These are phyloP conservation scores for Hericium coralloides DNA, from an alignment of 768 basidiomycete genomes.

Conservation along the genomic window DNA sequence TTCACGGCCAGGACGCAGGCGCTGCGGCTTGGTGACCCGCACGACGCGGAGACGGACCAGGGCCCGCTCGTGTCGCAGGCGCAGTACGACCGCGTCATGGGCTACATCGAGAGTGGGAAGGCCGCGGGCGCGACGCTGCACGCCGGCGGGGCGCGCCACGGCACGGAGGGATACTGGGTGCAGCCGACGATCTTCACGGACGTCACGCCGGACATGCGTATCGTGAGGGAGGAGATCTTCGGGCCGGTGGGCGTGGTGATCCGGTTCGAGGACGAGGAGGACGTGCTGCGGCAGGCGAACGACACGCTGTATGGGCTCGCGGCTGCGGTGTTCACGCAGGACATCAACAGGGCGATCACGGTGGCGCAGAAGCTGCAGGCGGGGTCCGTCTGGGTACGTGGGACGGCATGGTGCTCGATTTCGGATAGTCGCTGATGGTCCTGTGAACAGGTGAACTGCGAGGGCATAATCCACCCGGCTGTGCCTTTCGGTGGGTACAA, in stretches of 20 bases:
- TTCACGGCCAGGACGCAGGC: constrained; percentile 45
- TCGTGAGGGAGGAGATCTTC: constrained; percentile 51
- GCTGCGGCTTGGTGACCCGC: constrained; percentile 65
- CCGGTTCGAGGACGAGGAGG: constrained; percentile 53
- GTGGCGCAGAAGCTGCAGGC: constrained; percentile 70
- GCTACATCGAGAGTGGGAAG: constrained; percentile 52
- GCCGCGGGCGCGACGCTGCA: constrained; percentile 46
- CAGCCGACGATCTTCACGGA: constrained; percentile 54
- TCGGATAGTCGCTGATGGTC: background rate
- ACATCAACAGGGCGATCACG: constrained; percentile 65
- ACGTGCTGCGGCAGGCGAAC: constrained; percentile 69
- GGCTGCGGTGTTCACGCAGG: constrained; percentile 73
- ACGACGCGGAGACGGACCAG: constrained; percentile 47
- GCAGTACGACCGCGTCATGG: constrained; percentile 59
- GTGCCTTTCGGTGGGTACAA: constrained; percentile 69
- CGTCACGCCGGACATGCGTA: constrained; percentile 43
- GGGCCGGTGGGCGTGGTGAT: constrained; percentile 57
- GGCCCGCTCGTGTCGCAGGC: constrained; percentile 72
- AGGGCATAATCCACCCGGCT: constrained; percentile 34
- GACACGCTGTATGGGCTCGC: constrained; percentile 82
- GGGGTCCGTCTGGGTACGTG: constrained; percentile 63
- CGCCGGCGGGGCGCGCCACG: constrained; percentile 42
- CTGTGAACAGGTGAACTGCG: constrained; percentile 38
- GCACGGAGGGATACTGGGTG: constrained; percentile 52
- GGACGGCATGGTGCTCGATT: background rate